Base-by-base conservation (phyloP, 768 basidiomycete genomes). In the Macrolepiota dolichaula region DNA sequence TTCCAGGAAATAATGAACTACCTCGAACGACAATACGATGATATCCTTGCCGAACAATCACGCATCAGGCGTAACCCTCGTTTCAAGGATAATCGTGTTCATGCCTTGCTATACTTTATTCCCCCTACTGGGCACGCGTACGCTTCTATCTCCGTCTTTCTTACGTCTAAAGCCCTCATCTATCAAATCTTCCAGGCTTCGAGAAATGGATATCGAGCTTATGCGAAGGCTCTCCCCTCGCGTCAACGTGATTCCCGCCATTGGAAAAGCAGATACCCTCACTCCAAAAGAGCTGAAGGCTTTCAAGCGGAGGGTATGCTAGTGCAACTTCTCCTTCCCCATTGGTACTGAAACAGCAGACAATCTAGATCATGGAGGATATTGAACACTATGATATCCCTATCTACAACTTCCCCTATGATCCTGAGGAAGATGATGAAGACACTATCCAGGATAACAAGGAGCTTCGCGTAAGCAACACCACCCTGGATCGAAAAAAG, bases 401-500 rank as follows among this genome's bases (percentile, higher is more conserved):
- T 1, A 86, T 95, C 51, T 95, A 94, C 78, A 94, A 94, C 79
- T 96, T 96, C 83, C 93, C 93, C 0, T 96, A 94, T 72, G 93
- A 95, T 67, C 83, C 89, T 3, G 94, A 96, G 68, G 94, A 96
- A 74, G 94, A 96, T 66, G 94, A 96, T 67, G 91, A 94, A 69
- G 93, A 94, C 50, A 95, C 93, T 4, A 91, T 96, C 63, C 81
- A 84, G 62, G 93, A 95, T 73, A 95, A 95, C 73, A 86, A 85
- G 73, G 92, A 94, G 73, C 81, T 96, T n/a, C 80, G 93, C 44
- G 88, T 88, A 64, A 61, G 85, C 75, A 12, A 37, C 38, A 29
- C 12, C 13, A 35, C 7, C 37, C 9, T 56, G 25, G 10, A 27
- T n/a, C 22, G 25, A 36, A 37, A 49, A n/a, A 25, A 40, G 63